These are phyloP conservation scores for Penicillium longicatenatum DNA, from an alignment of 495 filamentous ascomycete genomes.

Conservation along the genomic window DNA sequence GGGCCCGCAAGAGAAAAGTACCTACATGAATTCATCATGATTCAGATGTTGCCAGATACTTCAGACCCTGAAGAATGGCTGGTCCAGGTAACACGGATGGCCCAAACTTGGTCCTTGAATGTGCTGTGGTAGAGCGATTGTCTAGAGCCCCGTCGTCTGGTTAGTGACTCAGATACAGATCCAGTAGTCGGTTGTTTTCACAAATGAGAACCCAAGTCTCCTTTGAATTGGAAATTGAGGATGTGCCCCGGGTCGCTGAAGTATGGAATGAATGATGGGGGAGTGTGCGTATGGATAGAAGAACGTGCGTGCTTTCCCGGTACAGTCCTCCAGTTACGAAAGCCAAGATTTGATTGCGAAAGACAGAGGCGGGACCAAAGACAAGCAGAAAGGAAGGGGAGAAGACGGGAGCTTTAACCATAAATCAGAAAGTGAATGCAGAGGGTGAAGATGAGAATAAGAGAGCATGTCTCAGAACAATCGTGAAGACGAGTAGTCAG, in stretches of 20 bases:
- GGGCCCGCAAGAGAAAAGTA: conserved; percentile 10
- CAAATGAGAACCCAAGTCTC: not conserved
- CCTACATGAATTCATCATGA: conserved; percentile 35
- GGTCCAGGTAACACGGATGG: conserved; percentile 23
- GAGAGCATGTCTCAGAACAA: conserved; percentile 17
- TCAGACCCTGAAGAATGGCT: conserved; percentile 27
- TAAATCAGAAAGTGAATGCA: conserved; percentile 5
- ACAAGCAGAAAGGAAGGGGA: not conserved
- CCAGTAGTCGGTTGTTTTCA: conserved; percentile 5
- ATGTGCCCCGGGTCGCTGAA: not conserved
- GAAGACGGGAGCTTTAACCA: not conserved
- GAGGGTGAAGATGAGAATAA: conserved; percentile 14
- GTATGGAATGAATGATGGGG: not conserved
- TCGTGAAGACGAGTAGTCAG: conserved; percentile 2
- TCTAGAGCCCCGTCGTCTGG: conserved; percentile 17
- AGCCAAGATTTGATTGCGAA: not conserved
- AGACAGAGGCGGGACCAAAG: not conserved
- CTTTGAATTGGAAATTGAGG: not conserved
- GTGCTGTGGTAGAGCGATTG: conserved; percentile 15
- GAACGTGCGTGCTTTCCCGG: not conserved
- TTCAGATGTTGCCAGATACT: conserved; percentile 23
- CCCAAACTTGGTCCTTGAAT: conserved; percentile 19
- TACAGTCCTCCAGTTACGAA: not conserved
- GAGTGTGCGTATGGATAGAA: not conserved
- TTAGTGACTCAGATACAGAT: conserved; percentile 22